Conservation (phyloP, 1,139 yeast species). For the Candida smagusa region DNA sequence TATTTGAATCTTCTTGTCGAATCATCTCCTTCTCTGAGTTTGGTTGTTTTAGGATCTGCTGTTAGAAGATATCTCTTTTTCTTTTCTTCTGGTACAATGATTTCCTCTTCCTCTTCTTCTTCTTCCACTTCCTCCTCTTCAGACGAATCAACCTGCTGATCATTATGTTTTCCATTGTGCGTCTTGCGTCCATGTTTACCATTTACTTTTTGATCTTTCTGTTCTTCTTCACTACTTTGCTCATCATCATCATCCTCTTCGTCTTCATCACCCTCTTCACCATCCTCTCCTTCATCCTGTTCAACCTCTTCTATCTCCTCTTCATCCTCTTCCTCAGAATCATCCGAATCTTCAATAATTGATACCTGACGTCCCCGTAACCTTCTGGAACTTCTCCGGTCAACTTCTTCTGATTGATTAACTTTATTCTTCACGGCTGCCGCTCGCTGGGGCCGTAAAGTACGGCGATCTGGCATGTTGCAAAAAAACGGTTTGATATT, state of each 20-base stretch:
- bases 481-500: neutral
- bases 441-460: constrained; percentile 3
- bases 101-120: constrained; percentile 2
- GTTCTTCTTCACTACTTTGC: constrained; percentile 1
- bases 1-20: constrained; percentile 79
- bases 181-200: neutral
- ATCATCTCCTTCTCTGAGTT: constrained; percentile 59
- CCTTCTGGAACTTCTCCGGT: constrained; percentile 2
- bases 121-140: constrained; percentile 3
- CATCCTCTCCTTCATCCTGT: constrained; percentile 5
- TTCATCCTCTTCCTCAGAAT: constrained; percentile 3
- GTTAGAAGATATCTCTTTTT: constrained; percentile 46
- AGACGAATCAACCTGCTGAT: neutral
- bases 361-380: neutral
- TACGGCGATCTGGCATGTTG: neutral
- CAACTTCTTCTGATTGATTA: neutral
- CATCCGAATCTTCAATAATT: neutral
- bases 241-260: constrained; percentile 3
- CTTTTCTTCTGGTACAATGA: constrained; percentile 22
- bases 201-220: too few relatives aligned
- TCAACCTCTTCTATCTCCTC: constrained; percentile 4
- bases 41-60: constrained; percentile 53
- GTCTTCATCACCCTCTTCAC: constrained; percentile 3
- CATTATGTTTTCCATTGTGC: neutral
- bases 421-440: constrained; percentile 1